Evolutionary conservation across 768 basidiomycete genomes (phyloP), one percentile per base, ranked within the genome.

Genomic region (Lactifluus piperatus): DNA sequence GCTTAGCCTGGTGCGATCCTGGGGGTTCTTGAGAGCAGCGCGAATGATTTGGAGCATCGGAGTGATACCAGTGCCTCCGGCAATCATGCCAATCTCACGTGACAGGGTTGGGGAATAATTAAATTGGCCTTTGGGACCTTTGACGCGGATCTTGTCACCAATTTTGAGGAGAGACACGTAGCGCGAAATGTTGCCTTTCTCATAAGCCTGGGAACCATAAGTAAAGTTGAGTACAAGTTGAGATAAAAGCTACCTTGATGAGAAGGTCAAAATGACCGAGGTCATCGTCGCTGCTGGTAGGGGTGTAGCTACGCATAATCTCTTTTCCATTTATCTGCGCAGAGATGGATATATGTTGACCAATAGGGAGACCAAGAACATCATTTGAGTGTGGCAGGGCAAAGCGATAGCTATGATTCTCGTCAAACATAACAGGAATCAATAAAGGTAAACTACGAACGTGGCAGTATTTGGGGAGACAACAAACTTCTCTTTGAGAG

Each of bases 11-110:
- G 95, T 97, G 62, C 69, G 76, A 79, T 99, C 97, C 45, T 74
- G 70, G n/a, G 91, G 84, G 72, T 94, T 92, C 73, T 88, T 86
- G 70, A 97, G 81, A 13, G 86, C 83, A n/a, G 94, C 90, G 62
- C 89, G 87, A 73, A 97, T 88, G 77, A 99, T 91, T 71, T 99
- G 95, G 67, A 97, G 85, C 95, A 98, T 97, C 68, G 97, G 97
- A 0, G 97, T 95, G 72, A 99, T 95, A 56, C 97, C 97, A 2
- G 97, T 98, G 37, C 97, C 97, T 49, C 97, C 97, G 16, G 94
- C 94, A 67, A 99, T 97, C 94, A 99, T 94, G 69, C 91, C 88
- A 57, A 99, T 75, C 67, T 88, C 84, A 64, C 77, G 76, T n/a
- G 86, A 80, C 46, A 94, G 76, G 51, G 78, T 76, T 3, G 88